Evolutionary conservation across 345 rosid species (phyloP).

Genomic region (Cardamine occulta): DNA sequence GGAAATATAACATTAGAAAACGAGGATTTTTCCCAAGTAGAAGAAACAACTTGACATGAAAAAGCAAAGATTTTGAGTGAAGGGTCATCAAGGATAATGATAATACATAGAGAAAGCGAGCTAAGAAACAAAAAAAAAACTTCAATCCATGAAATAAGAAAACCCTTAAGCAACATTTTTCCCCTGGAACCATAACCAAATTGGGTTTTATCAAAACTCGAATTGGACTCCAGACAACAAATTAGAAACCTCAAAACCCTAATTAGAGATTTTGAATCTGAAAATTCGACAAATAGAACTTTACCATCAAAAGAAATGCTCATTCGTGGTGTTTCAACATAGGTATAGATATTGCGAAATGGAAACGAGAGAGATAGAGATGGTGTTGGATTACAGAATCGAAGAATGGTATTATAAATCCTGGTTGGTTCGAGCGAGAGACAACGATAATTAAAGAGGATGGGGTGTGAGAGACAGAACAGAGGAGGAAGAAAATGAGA

Average conservation of each 20-base stretch:
- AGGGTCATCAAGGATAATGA: slow-evolving; percentile 43
- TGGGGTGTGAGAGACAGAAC: slow-evolving; percentile 3
- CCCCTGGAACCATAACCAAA: not conserved
- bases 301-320: slow-evolving; percentile 26
- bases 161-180: slow-evolving; percentile 28
- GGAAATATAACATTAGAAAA: slow-evolving; percentile 12
- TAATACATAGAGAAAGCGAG: not conserved
- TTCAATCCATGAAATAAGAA: slow-evolving; percentile 3
- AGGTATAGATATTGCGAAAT: not conserved
- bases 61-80: slow-evolving; percentile 44
- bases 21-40: slow-evolving; percentile 9
- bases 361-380: slow-evolving; percentile 19
- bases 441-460: slow-evolving; percentile 15
- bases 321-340: not conserved
- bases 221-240: not conserved
- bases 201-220: slow-evolving; percentile 18
- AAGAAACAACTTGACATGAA: slow-evolving; percentile 29
- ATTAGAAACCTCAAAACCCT: slow-evolving; percentile 18
- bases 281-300: not conserved
- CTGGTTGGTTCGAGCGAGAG: not conserved
- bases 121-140: not conserved
- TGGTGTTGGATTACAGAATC: not conserved
- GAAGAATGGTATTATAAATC: slow-evolving; percentile 23
- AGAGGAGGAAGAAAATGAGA: slow-evolving; percentile 25
- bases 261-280: not conserved